phyloP scores from a whole-genome alignment of 2,329 filamentous ascomycete species.

The Colletotrichum sp. region DNA sequence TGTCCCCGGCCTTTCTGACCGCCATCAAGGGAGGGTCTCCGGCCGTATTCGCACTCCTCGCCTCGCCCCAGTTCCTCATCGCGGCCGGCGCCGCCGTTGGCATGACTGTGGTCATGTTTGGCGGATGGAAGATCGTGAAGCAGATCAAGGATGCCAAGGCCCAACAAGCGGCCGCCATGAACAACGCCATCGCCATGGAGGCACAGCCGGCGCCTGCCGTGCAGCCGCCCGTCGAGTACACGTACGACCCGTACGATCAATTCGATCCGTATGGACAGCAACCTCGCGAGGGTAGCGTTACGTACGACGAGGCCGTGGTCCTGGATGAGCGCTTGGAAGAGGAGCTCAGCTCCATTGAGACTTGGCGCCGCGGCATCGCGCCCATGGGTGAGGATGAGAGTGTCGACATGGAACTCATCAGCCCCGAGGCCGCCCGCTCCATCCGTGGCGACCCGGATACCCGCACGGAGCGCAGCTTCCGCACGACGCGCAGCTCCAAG shows the following conservation, averaged over 20 bases:
- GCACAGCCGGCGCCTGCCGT: conserved; percentile 4
- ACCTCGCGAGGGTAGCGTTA: conserved; percentile 27
- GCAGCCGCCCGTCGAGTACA: conserved; percentile 6
- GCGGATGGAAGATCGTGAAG: conserved; percentile 97
- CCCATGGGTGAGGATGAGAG: conserved; percentile 50
- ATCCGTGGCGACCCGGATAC: conserved; percentile 48
- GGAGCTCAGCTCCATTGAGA: conserved; percentile 63
- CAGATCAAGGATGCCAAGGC: conserved; percentile 62
- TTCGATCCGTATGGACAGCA: not conserved
- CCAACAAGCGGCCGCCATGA: conserved; percentile 25
- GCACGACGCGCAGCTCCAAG: conserved; percentile 30
- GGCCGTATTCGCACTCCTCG: conserved; percentile 83
- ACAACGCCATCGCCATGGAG: conserved; percentile 34
- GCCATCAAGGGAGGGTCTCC: conserved; percentile 83
- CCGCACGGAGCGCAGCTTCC: conserved; percentile 37
- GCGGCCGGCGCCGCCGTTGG: conserved; percentile 88
- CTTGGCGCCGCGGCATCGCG: conserved; percentile 62
- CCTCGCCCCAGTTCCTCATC: conserved; percentile 93
- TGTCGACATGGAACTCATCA: conserved; percentile 63
- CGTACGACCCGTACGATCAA: conserved; percentile 2
- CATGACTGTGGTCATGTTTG: conserved; percentile 94
- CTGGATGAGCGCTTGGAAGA: conserved; percentile 46
- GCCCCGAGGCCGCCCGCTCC: conserved; percentile 56
- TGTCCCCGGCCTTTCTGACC: conserved; percentile 80
- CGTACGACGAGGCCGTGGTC: conserved; percentile 61